Percentiles rank a stretch among this genome's conserved stretches.
Evolutionary conservation across 2,329 filamentous ascomycete species (phyloP).

Genomic region (Simplicillium sp.): DNA sequence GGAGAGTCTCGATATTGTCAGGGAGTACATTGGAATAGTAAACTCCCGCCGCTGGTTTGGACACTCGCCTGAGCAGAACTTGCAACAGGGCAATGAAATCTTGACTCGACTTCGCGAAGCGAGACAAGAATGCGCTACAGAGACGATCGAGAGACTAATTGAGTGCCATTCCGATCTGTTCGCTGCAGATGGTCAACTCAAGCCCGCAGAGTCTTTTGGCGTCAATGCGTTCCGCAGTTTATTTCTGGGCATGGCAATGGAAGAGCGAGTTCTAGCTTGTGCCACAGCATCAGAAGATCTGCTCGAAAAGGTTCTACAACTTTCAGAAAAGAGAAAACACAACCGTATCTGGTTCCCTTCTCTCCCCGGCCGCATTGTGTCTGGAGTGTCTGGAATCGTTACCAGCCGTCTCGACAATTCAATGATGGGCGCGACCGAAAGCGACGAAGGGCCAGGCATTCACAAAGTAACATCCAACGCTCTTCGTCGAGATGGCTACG

Average conservation of each 20-base stretch:
- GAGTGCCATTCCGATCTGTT: constrained; percentile 29
- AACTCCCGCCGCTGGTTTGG: constrained; percentile 20
- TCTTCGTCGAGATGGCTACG: constrained; percentile 18
- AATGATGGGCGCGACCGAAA: constrained; percentile 3
- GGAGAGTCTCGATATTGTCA: constrained; percentile 13
- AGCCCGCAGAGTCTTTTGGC: constrained; percentile 11
- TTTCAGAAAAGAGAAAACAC: constrained; percentile 23
- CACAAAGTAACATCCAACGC: background rate
- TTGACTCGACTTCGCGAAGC: constrained; percentile 17
- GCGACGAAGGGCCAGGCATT: constrained; percentile 11
- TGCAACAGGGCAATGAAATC: constrained; percentile 9
- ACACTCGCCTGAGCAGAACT: constrained; percentile 9
- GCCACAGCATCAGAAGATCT: constrained; percentile 19
- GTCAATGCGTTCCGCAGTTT: constrained; percentile 25
- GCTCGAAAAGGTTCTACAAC: constrained; percentile 22
- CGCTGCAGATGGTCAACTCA: constrained; percentile 26
- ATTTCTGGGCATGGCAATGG: constrained; percentile 35
- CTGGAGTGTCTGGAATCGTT: constrained; percentile 30
- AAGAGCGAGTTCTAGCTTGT: constrained; percentile 27
- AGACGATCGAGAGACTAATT: constrained; percentile 30
- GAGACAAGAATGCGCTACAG: constrained; percentile 14
- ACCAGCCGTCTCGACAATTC: constrained; percentile 11
- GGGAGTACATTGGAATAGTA: no score
- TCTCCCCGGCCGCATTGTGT: constrained; percentile 24
- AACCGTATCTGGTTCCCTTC: constrained; percentile 32